These are phyloP conservation scores for Boletus vermiculosoides DNA, from an alignment of 768 basidiomycete genomes.

Conservation along the genomic window DNA sequence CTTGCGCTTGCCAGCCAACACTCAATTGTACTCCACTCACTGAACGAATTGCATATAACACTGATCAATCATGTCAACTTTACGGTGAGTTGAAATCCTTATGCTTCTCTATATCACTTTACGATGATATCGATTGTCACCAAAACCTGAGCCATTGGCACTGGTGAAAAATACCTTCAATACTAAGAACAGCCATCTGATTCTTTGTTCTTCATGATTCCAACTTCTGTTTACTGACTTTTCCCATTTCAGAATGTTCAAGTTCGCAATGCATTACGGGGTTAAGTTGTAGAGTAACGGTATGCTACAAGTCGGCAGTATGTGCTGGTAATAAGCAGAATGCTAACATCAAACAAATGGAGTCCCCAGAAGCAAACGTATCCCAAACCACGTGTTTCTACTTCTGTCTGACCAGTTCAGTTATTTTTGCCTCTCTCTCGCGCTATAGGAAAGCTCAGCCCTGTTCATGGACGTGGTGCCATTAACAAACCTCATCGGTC, in stretches of 20 bases:
- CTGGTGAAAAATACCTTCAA: conserved; percentile 31
- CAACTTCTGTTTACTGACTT: conserved; percentile 12
- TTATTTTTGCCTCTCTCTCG: conserved; percentile 55
- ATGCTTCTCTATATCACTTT: neutral
- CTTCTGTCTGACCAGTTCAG: conserved; percentile 31
- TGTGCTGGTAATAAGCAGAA: neutral
- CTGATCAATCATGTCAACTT: neutral
- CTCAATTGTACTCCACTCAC: too few species aligned
- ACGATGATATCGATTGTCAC: conserved; percentile 28
- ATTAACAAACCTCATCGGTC: conserved; percentile 54
- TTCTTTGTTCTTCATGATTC: neutral
- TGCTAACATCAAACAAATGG: neutral
- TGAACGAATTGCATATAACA: too few species aligned
- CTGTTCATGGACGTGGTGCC: neutral
- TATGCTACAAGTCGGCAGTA: neutral
- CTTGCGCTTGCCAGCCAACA: too few species aligned
- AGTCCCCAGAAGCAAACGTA: too few species aligned
- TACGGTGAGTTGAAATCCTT: conserved; percentile 7
- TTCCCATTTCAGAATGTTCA: conserved; percentile 5
- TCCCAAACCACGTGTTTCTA: neutral
- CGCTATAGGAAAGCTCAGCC: conserved; percentile 33
- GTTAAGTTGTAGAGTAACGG: neutral
- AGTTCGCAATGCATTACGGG: neutral
- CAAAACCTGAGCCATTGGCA: conserved; percentile 30
- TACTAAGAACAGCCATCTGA: conserved; percentile 39